Conservation (phyloP, 345 rosid species). For the Aquilaria yunnanensis region DNA sequence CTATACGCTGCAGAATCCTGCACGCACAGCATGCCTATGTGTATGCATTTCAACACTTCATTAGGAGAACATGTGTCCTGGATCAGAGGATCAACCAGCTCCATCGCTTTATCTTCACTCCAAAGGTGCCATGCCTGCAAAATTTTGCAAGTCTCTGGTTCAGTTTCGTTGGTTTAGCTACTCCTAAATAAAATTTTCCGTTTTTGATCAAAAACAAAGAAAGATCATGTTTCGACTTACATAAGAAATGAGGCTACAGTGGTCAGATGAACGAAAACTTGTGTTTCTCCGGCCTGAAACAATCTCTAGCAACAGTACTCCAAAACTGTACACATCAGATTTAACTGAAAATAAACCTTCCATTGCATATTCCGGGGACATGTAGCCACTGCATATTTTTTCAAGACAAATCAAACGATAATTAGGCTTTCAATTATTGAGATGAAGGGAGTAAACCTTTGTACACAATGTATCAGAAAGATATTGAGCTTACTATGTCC, state of each 20-base stretch:
- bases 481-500: conserved; percentile 14
- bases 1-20: conserved; percentile 22
- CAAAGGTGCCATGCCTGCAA: conserved; percentile 50
- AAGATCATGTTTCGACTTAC: conserved; percentile 2
- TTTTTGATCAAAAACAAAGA: not conserved
- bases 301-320: conserved; percentile 17
- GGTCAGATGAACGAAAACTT: conserved; percentile 10
- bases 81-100: not conserved
- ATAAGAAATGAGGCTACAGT: conserved; percentile 3
- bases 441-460: not conserved
- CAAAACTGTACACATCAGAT: conserved; percentile 18
- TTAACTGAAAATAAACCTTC: conserved; percentile 17
- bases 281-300: conserved; percentile 17
- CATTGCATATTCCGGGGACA: conserved; percentile 23
- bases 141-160: not conserved
- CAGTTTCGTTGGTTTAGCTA: not conserved
- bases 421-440: not conserved
- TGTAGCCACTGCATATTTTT: conserved; percentile 14
- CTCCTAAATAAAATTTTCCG: too few relatives aligned
- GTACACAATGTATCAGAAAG: not conserved
- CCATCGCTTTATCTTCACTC: conserved; percentile 19
- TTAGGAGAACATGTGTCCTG: conserved; percentile 1
- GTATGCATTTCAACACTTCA: conserved; percentile 18
- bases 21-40: conserved; percentile 19
- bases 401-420: not conserved